phyloP scores from a whole-genome alignment of 352 stramenopile species.

The Globisporangium canariense region DNA sequence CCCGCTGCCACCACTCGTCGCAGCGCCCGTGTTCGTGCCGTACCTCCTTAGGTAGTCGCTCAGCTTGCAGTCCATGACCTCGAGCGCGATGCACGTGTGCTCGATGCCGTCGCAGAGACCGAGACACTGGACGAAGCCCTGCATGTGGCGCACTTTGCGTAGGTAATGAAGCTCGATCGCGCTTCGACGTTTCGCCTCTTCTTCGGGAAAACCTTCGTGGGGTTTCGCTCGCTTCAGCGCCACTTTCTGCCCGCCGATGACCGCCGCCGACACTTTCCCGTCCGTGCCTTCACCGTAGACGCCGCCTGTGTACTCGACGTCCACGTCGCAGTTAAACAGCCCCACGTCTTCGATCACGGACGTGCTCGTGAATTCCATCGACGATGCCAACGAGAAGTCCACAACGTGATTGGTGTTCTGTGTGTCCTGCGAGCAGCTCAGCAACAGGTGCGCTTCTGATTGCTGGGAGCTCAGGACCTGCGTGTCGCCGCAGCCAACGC shows the following conservation, averaged over 20 bases:
- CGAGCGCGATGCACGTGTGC: slow-evolving; percentile 81
- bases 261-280: slow-evolving; percentile 70
- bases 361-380: slow-evolving; percentile 60
- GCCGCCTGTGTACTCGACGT: slow-evolving; percentile 79
- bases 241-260: slow-evolving; percentile 77
- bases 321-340: slow-evolving; percentile 77
- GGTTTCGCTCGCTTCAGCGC: slow-evolving; percentile 81
- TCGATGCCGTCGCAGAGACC: slow-evolving; percentile 80
- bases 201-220: slow-evolving; percentile 65
- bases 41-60: slow-evolving; percentile 82
- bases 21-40: slow-evolving; percentile 26
- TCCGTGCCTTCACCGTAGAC: slow-evolving; percentile 85
- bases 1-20: slow-evolving; percentile 25
- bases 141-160: slow-evolving; percentile 67
- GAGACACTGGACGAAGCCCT: slow-evolving; percentile 79
- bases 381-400: slow-evolving; percentile 15
- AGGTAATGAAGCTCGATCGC: slow-evolving; percentile 81
- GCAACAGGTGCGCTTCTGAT: slow-evolving; percentile 3
- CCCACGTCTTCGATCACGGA: slow-evolving; percentile 83
- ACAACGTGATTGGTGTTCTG: slow-evolving; percentile 10
- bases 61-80: slow-evolving; percentile 88
- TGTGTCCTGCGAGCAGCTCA: slow-evolving; percentile 19
- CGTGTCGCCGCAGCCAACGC: not conserved
- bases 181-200: slow-evolving; percentile 77
- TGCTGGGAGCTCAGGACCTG: slow-evolving; percentile 15